Percentiles rank a stretch among this genome's conserved stretches.
These are phyloP conservation scores for Pythium brassicae DNA, from an alignment of 352 stramenopile genomes.

Conservation along the genomic window DNA sequence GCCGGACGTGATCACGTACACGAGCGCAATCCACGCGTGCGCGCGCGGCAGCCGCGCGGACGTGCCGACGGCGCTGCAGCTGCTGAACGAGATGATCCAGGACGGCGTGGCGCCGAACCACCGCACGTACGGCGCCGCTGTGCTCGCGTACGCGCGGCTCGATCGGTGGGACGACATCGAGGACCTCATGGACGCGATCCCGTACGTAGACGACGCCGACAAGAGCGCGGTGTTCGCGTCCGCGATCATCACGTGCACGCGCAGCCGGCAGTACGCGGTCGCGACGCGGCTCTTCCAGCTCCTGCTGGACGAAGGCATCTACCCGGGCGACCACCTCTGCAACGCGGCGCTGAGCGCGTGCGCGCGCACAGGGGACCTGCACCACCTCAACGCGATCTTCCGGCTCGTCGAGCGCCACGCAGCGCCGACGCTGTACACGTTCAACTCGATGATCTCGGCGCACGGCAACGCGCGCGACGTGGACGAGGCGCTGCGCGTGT, in stretches of 20 bases:
- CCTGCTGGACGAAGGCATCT: constrained; percentile 64
- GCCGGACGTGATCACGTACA: constrained; percentile 74
- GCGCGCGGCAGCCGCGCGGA: constrained; percentile 46
- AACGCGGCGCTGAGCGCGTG: constrained; percentile 68
- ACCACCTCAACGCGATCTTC: constrained; percentile 59
- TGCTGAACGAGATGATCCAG: constrained; percentile 78
- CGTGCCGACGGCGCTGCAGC: constrained; percentile 46
- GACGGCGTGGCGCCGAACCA: constrained; percentile 54
- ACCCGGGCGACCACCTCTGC: constrained; percentile 66
- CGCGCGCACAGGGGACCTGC: constrained; percentile 51
- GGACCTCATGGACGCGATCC: constrained; percentile 50
- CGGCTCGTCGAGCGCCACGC: constrained; percentile 53
- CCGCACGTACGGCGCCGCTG: constrained; percentile 65
- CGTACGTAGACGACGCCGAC: constrained; percentile 45
- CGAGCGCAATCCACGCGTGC: constrained; percentile 76
- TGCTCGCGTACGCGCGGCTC: constrained; percentile 67
- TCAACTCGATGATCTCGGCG: constrained; percentile 83
- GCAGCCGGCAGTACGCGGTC: constrained; percentile 61
- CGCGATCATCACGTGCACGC: constrained; percentile 73
- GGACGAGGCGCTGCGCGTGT: constrained; percentile 59
- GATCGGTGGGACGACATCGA: constrained; percentile 70
- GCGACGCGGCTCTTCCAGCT: constrained; percentile 57
- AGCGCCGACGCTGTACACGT: constrained; percentile 65
- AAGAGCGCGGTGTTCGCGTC: constrained; percentile 67
- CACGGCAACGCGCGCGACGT: constrained; percentile 61